These are phyloP conservation scores for Lignosus rhinocerotis DNA, from an alignment of 1,284 basidiomycete genomes.

Conservation along the genomic window DNA sequence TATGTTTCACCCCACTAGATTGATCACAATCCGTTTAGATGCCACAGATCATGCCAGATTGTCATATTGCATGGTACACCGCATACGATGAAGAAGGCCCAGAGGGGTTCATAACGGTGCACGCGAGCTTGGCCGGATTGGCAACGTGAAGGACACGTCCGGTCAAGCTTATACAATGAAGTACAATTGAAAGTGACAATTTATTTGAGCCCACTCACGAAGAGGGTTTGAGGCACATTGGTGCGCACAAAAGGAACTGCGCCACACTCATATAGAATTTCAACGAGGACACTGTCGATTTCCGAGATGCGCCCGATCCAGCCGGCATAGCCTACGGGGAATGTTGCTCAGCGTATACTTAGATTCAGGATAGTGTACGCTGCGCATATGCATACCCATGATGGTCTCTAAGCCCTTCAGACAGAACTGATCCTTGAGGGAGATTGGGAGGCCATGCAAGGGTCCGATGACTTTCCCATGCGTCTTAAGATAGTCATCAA, in stretches of 20 bases:
- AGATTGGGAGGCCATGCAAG: conserved; percentile 63
- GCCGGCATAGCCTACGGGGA: conserved; percentile 58
- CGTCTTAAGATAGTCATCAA: conserved; percentile 48
- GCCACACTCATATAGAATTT: conserved; percentile 42
- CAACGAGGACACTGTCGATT: conserved; percentile 41
- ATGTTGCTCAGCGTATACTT: neutral
- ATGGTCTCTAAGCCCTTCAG: conserved; percentile 55
- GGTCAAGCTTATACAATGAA: neutral
- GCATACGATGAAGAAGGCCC: neutral
- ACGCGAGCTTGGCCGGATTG: too few species aligned
- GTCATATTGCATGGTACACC: neutral
- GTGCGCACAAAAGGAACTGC: conserved; percentile 51
- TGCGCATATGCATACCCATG: conserved; percentile 37
- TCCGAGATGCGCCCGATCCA: conserved; percentile 48
- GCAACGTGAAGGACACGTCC: neutral
- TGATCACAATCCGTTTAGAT: too few species aligned
- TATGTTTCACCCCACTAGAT: conserved; percentile 43
- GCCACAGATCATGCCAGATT: too few species aligned
- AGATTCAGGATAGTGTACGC: neutral
- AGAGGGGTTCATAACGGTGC: neutral
- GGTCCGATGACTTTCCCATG: conserved; percentile 55
- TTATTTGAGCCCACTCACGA: conserved; percentile 28
- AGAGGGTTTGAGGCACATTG: conserved; percentile 48
- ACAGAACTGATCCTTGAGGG: conserved; percentile 60
- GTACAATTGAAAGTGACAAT: neutral